These are phyloP conservation scores for Butyriboletus loyo DNA, from an alignment of 768 basidiomycete genomes.

Conservation along the genomic window DNA sequence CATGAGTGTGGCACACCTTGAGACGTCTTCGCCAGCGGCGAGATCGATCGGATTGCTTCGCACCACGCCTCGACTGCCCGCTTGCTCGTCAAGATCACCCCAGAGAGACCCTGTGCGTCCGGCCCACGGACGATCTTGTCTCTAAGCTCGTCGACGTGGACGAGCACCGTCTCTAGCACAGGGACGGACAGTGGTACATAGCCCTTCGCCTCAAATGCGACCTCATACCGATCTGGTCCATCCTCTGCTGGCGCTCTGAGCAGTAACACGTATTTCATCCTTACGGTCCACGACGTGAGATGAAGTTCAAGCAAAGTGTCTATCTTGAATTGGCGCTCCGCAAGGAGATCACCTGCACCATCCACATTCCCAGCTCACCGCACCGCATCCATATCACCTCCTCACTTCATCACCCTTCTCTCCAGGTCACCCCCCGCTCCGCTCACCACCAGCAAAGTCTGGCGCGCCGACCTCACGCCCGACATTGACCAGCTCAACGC, in stretches of 20 bases:
- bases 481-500: constrained; percentile 18
- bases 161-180: constrained; percentile 64
- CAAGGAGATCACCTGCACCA: no score
- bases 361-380: no score
- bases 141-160: constrained; percentile 46
- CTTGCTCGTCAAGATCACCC: constrained; percentile 77
- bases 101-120: constrained; percentile 34
- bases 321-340: constrained; percentile 8
- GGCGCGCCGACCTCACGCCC: constrained; percentile 14
- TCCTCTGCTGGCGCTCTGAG: constrained; percentile 37
- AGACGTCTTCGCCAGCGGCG: neutral
- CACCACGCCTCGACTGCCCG: constrained; percentile 74
- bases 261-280: constrained; percentile 38
- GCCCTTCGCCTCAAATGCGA: constrained; percentile 42
- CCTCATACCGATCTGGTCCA: constrained; percentile 57
- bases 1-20: constrained; percentile 11
- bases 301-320: neutral
- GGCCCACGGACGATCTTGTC: constrained; percentile 42
- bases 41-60: constrained; percentile 31
- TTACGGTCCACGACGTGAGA: neutral
- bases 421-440: constrained; percentile 11
- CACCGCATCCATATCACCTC: no score
- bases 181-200: constrained; percentile 61
- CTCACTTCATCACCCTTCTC: constrained; percentile 14
- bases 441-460: constrained; percentile 14